Percentiles rank a stretch among this genome's conserved stretches.
phyloP scores from a whole-genome alignment of 345 rosid genomes.

The Brassica juncea region DNA sequence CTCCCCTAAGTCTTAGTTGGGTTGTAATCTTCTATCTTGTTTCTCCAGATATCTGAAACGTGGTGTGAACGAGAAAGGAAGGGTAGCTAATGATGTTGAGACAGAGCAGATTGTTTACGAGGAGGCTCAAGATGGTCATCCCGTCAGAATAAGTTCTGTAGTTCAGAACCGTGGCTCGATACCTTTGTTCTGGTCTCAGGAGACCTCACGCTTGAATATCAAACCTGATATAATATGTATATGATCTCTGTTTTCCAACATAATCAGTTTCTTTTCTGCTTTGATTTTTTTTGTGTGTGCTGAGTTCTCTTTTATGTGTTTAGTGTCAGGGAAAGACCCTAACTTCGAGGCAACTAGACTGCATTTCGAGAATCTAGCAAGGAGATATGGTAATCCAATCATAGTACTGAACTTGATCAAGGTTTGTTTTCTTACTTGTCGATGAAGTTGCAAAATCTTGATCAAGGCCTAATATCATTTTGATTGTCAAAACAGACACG shows the following conservation, averaged over 20 bases:
- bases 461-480: slow-evolving; percentile 27
- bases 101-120: slow-evolving; percentile 85
- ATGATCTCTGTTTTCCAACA: slow-evolving; percentile 24
- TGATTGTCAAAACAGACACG: slow-evolving; percentile 50
- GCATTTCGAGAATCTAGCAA: slow-evolving; percentile 78
- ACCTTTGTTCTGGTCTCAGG: slow-evolving; percentile 94
- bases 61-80: slow-evolving; percentile 86
- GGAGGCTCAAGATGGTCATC: slow-evolving; percentile 61
- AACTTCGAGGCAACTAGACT: slow-evolving; percentile 70
- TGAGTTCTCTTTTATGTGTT: slow-evolving; percentile 29
- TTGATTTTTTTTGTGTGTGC: neutral
- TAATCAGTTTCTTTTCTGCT: neutral
- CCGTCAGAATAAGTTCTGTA: slow-evolving; percentile 68
- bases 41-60: slow-evolving; percentile 70
- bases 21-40: neutral
- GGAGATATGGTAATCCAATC: slow-evolving; percentile 90
- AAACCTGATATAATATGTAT: slow-evolving; percentile 87
- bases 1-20: neutral
- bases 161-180: slow-evolving; percentile 95
- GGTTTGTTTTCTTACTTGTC: slow-evolving; percentile 47
- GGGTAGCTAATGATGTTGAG: slow-evolving; percentile 98
- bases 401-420: slow-evolving; percentile 82
- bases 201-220: slow-evolving; percentile 64
- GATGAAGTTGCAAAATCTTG: slow-evolving; percentile 13
- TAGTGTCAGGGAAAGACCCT: slow-evolving; percentile 65